These are phyloP conservation scores for Ettlia oleoabundans DNA, from an alignment of 139 green algal species.

Conservation along the genomic window DNA sequence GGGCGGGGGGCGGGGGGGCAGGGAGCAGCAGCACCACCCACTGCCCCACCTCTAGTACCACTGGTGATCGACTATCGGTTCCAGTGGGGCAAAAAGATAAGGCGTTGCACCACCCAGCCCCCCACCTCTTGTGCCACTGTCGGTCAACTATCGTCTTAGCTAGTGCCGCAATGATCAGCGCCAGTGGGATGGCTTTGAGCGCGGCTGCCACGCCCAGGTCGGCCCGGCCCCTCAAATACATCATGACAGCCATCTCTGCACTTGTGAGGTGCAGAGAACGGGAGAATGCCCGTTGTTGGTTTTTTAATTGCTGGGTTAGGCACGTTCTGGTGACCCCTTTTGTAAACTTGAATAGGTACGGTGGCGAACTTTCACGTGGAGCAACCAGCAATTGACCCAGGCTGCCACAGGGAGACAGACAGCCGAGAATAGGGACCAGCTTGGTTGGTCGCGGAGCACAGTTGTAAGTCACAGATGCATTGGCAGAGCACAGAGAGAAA, in stretches of 20 bases:
- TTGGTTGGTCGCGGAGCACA: too few relatives aligned
- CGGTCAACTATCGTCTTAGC: slow-evolving; percentile 41
- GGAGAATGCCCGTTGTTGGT: background rate
- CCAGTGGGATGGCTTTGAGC: slow-evolving; percentile 34
- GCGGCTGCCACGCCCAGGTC: slow-evolving; percentile 38
- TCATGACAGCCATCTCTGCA: slow-evolving; percentile 26
- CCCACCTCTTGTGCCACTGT: slow-evolving; percentile 33
- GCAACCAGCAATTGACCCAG: too few relatives aligned
- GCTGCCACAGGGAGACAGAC: too few relatives aligned
- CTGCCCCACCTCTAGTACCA: too few relatives aligned
- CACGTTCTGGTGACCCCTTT: background rate
- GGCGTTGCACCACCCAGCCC: background rate
- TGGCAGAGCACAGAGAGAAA: background rate
- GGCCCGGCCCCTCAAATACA: slow-evolving; percentile 25
- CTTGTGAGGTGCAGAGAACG: background rate
- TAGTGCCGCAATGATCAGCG: slow-evolving; percentile 27
- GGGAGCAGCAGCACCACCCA: too few relatives aligned
- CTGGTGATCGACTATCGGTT: too few relatives aligned
- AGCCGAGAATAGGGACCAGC: too few relatives aligned
- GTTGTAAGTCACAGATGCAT: background rate
- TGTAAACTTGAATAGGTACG: too few relatives aligned
- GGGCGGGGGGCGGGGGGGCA: too few relatives aligned
- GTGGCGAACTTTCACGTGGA: too few relatives aligned
- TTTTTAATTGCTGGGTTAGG: background rate
- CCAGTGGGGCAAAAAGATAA: too few relatives aligned